Evolutionary conservation across 306 rosid species (phyloP), one percentile per base, ranked within the genome.

Genomic region (Cucumis hystrix): DNA sequence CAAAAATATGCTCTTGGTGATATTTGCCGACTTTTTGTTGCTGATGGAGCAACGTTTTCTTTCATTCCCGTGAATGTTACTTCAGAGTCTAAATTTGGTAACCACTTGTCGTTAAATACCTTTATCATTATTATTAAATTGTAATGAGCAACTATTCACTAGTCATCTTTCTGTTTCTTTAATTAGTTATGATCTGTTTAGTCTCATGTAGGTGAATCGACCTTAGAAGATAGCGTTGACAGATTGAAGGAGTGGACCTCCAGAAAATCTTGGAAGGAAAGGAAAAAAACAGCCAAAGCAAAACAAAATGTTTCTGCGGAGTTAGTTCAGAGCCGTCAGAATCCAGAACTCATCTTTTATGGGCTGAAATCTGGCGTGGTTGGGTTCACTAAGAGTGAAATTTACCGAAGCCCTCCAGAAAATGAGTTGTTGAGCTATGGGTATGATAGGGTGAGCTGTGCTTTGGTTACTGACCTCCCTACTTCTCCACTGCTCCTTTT

Each of bases 241-340:
- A 81, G 75, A 78, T 86, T 87, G 79, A 90, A 82, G 89, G 97
- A 88, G 87, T 89, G 99, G 99, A 86, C 93, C 16, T 90, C 97
- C 51, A 85, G 83, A 87, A 87, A 86, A 81, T 85, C 97, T 76
- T 95, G 96, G 92, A 92, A 92, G 78, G 97, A 95, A 81, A 90
- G 96, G 85, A 90, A 87, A 82, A 84, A 58, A 57, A 89, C 87
- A 16, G 79, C 82, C 60, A 78, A 80, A 79, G 82, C 77, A 81
- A 84, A 72, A 33, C 87, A 86, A 75, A 75, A 57, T 76, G 79
- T 57, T 57, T 63, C 77, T 75, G 71, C 73, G 55, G 88, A 52
- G 33, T 79, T 84, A 80, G 81, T 51, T 35, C 82, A 75, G 9
- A 82, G 82, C 60, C 76, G 40, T 82, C 92, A 82, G 68, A 87